phyloP scores from a whole-genome alignment of 169 alveolate species.

The Plasmodium relictum region DNA sequence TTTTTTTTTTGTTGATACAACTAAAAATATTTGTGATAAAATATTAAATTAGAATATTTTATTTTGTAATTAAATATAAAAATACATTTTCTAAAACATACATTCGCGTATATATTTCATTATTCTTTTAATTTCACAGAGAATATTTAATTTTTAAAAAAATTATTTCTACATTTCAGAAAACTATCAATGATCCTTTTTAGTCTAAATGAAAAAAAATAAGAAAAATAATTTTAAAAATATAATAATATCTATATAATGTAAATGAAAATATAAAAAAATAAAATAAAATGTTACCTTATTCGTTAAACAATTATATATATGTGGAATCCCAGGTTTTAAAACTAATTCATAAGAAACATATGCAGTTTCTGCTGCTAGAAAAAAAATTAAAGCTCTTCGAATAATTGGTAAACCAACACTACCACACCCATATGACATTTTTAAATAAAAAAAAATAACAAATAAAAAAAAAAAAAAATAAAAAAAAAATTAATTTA shows the following conservation, averaged over 20 bases:
- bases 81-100: no score
- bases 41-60: no score
- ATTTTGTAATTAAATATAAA: no score
- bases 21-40: no score
- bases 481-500: background rate
- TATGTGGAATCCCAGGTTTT: conserved; percentile 39
- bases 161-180: no score
- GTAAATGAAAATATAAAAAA: background rate
- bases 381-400: conserved; percentile 45
- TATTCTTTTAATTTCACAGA: no score
- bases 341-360: conserved; percentile 25
- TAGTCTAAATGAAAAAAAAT: no score
- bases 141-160: no score
- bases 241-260: background rate
- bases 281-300: conserved; percentile 15
- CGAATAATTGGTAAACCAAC: conserved; percentile 56
- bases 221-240: background rate
- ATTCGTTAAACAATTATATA: conserved; percentile 31
- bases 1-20: no score
- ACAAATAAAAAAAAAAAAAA: background rate
- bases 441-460: conserved; percentile 1
- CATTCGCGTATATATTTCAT: no score
- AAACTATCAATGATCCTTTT: no score
- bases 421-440: conserved; percentile 71
- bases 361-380: conserved; percentile 53